These are phyloP conservation scores for Astrephomene gubernaculifera DNA, from an alignment of 139 green algal genomes.

Conservation along the genomic window DNA sequence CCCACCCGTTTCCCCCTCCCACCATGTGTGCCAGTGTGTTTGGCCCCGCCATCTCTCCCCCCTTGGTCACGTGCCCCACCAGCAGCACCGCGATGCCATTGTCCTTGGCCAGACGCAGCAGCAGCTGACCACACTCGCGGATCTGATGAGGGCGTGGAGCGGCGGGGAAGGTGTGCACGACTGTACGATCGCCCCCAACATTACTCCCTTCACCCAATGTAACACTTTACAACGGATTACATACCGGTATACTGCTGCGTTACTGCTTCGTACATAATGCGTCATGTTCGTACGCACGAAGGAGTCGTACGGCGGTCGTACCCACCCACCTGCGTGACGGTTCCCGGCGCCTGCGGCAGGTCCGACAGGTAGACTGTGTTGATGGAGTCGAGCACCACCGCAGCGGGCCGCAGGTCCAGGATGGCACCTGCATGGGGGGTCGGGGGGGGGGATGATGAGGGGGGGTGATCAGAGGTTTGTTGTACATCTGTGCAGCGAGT, in stretches of 20 bases:
- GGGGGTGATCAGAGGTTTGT: neutral
- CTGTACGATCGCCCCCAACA: too few species aligned
- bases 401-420: constrained; percentile 66
- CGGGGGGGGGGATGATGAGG: neutral
- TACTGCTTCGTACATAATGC: neutral
- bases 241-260: too few species aligned
- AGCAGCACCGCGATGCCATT: constrained; percentile 83
- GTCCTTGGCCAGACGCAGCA: constrained; percentile 85
- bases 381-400: constrained; percentile 94
- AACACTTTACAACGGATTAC: too few species aligned
- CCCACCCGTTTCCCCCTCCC: too few species aligned
- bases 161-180: neutral
- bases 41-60: constrained; percentile 88
- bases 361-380: constrained; percentile 93
- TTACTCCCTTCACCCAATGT: too few species aligned
- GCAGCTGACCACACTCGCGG: constrained; percentile 87
- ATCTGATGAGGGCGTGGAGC: constrained; percentile 72
- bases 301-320: neutral
- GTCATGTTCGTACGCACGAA: neutral
- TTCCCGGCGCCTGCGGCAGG: constrained; percentile 74
- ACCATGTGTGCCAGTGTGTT: constrained; percentile 97
- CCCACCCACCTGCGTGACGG: constrained; percentile 63
- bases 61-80: constrained; percentile 77
- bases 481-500: too few species aligned
- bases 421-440: neutral